A percentile compares a stretch with the other conserved stretches of the same genome.
phyloP scores from a whole-genome alignment of 768 basidiomycete genomes.

The Phylloporus arenicola region DNA sequence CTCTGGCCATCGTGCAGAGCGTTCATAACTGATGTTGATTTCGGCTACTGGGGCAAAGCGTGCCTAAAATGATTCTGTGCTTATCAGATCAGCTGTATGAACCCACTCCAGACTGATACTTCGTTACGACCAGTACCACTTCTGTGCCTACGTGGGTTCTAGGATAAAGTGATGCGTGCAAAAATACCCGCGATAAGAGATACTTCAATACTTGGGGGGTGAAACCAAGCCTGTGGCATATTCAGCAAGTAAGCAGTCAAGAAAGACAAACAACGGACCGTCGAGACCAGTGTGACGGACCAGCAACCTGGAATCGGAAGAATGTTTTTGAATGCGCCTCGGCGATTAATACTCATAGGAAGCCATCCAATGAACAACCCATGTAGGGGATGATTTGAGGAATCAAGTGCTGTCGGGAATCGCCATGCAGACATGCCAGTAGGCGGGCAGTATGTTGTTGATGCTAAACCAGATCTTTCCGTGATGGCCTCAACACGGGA shows the following conservation, averaged over 20 bases:
- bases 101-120: background rate
- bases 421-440: slow-evolving; percentile 4
- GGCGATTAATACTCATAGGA: background rate
- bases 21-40: slow-evolving; percentile 13
- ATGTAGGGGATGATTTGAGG: too few relatives aligned
- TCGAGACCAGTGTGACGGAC: rapidly evolving
- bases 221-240: background rate
- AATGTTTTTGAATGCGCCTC: background rate
- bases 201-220: background rate
- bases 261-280: slow-evolving; percentile 1
- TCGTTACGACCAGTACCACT: background rate
- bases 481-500: background rate
- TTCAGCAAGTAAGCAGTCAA: background rate
- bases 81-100: background rate
- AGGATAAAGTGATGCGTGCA: background rate
- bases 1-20: slow-evolving; percentile 46
- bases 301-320: background rate
- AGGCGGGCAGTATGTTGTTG: slow-evolving; percentile 14
- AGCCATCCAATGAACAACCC: background rate
- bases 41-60: background rate
- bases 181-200: background rate
- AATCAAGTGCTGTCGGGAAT: background rate
- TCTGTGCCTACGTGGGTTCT: background rate
- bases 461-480: slow-evolving; percentile 13
- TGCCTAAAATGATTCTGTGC: background rate